phyloP scores from a whole-genome alignment of 2,329 filamentous ascomycete species.

The Thielaviopsis populi region DNA sequence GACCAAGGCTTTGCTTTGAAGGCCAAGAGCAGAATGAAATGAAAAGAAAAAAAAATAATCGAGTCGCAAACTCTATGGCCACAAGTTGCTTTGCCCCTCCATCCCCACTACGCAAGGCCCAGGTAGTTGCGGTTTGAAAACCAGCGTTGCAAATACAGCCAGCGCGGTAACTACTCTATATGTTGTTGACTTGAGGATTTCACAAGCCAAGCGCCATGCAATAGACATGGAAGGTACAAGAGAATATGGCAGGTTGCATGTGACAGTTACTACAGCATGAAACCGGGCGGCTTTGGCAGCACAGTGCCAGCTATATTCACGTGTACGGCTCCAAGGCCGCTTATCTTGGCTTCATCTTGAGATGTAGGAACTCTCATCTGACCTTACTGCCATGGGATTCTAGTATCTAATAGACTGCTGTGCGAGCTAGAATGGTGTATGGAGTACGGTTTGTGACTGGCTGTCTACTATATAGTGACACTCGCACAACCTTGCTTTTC shows the following conservation, averaged over 20 bases:
- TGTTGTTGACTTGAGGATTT: not conserved
- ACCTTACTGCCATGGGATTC: not conserved
- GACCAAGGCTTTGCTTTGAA: not conserved
- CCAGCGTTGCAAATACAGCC: not conserved
- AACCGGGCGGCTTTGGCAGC: not conserved
- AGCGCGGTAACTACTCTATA: not conserved
- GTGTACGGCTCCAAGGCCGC: not conserved
- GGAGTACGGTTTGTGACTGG: not conserved
- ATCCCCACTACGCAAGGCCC: too few species aligned
- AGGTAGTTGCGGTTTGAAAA: not conserved
- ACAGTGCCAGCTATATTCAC: not conserved
- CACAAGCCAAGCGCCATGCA: not conserved
- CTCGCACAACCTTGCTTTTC: too few species aligned
- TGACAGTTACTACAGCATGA: not conserved
- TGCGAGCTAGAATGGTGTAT: not conserved
- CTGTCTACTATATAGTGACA: not conserved
- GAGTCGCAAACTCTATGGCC: not conserved
- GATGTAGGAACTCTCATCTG: not conserved
- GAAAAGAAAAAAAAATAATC: not conserved
- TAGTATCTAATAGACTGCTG: not conserved
- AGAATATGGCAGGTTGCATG: not conserved
- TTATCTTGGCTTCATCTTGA: not conserved
- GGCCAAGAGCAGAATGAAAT: not conserved
- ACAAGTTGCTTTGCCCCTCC: too few species aligned
- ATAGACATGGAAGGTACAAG: not conserved